These are phyloP conservation scores for Pleodorina starrii DNA, from an alignment of 139 green algal genomes.

Conservation along the genomic window DNA sequence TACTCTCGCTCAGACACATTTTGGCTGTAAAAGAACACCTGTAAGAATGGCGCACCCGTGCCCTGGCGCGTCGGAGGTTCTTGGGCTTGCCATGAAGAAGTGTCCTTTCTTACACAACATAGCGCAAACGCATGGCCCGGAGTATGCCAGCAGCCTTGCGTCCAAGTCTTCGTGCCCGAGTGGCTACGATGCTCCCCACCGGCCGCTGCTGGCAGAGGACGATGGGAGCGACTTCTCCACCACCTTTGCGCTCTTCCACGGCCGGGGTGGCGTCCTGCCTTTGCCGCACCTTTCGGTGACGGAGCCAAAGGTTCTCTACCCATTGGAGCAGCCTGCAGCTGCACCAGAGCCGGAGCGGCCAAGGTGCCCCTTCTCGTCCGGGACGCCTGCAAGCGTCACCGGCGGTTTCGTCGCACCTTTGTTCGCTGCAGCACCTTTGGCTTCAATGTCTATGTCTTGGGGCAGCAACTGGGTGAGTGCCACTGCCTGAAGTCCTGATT, in stretches of 20 bases:
- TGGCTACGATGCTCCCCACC: background rate
- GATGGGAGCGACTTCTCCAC: conserved; percentile 38
- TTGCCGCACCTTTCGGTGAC: conserved; percentile 13
- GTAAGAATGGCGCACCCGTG: background rate
- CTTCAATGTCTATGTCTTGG: conserved; percentile 49
- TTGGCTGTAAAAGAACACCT: background rate
- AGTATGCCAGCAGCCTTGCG: conserved; percentile 16
- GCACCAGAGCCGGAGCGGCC: background rate
- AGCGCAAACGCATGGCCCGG: conserved; percentile 30
- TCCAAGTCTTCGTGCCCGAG: background rate
- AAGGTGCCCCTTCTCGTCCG: background rate
- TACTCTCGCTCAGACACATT: no score
- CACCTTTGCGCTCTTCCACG: conserved; percentile 78
- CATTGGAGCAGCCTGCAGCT: background rate
- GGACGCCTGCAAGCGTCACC: background rate
- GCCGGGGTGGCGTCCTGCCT: conserved; percentile 64
- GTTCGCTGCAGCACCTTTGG: conserved; percentile 1
- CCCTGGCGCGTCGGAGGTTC: background rate
- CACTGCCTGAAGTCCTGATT: background rate
- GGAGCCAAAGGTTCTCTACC: background rate
- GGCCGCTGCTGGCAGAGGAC: conserved; percentile 15
- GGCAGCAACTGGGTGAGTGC: conserved; percentile 43
- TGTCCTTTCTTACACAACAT: conserved; percentile 42
- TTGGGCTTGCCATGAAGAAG: background rate
- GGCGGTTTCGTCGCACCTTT: background rate